Evolutionary conservation across 2,329 filamentous ascomycete species (phyloP).

Genomic region (Sclerotinia trifoliorum): DNA sequence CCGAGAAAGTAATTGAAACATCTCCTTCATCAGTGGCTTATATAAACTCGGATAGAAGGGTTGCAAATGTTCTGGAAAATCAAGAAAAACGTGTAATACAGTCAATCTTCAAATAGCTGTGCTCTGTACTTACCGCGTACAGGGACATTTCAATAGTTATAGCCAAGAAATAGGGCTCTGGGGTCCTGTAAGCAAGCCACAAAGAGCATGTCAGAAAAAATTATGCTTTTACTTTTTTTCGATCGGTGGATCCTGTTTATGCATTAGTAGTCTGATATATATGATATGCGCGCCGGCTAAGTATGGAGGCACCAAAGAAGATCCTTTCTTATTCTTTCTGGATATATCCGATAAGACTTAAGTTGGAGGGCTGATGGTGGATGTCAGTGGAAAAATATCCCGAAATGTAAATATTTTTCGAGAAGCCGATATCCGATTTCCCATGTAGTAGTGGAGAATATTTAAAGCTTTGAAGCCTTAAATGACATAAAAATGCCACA

Average conservation of each 20-base stretch:
- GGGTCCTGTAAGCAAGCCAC: constrained; percentile 17
- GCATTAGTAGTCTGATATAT: constrained; percentile 5
- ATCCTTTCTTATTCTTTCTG: neutral
- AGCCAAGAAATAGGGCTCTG: neutral
- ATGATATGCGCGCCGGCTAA: constrained; percentile 6
- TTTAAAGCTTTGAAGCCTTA: neutral
- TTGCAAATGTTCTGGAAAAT: neutral
- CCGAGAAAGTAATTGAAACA: neutral
- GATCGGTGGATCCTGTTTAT: constrained; percentile 17
- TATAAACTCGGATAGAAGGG: neutral
- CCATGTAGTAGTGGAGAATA: neutral
- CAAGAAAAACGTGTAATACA: neutral
- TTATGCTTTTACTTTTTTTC: neutral
- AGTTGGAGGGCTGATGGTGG: neutral
- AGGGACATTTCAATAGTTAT: neutral
- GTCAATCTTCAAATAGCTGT: neutral
- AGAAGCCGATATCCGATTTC: constrained; percentile 15
- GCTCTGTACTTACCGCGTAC: neutral
- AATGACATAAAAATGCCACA: neutral
- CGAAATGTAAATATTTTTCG: neutral
- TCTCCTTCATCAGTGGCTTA: constrained; percentile 4
- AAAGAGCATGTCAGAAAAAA: neutral
- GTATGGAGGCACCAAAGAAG: constrained; percentile 14
- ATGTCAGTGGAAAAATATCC: constrained; percentile 4
- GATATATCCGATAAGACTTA: neutral